Evolutionary conservation across 805 yeast genomes (phyloP).

Genomic region (Candida palmyrensis): DNA sequence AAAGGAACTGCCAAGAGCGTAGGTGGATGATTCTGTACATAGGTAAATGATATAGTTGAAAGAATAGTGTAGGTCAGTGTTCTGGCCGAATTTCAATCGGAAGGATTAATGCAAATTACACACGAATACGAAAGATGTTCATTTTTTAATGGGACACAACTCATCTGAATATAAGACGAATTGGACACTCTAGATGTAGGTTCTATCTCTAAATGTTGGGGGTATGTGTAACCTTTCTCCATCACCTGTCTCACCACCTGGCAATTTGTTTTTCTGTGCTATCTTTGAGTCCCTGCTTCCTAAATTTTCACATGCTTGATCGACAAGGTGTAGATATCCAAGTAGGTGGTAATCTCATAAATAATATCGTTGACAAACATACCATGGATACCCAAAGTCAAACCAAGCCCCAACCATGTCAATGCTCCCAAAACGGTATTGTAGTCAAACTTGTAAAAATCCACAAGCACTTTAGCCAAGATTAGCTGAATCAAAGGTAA

Average conservation of each 20-base stretch:
- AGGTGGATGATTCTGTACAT: constrained; percentile 7
- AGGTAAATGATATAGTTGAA: not conserved
- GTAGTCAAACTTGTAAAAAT: constrained; percentile 33
- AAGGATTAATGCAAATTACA: not conserved
- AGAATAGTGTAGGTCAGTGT: not conserved
- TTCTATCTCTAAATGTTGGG: no score
- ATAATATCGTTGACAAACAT: constrained; percentile 74
- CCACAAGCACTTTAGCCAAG: constrained; percentile 27
- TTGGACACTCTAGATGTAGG: no score
- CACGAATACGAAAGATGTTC: no score
- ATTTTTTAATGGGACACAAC: no score
- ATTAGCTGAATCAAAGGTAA: constrained; percentile 53
- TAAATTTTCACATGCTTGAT: constrained; percentile 70
- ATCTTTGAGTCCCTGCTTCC: not conserved
- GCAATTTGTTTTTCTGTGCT: no score
- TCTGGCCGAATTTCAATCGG: not conserved
- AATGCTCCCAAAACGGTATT: constrained; percentile 44
- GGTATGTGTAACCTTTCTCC: constrained; percentile 1
- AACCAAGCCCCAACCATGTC: constrained; percentile 61
- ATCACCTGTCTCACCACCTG: not conserved
- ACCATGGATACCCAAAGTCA: constrained; percentile 63
- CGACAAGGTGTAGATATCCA: constrained; percentile 81
- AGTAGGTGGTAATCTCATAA: constrained; percentile 68
- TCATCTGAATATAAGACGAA: no score
- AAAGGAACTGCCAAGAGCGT: constrained; percentile 3